Conservation (phyloP, 495 filamentous ascomycete species). For the Talaromyces borbonicus region DNA sequence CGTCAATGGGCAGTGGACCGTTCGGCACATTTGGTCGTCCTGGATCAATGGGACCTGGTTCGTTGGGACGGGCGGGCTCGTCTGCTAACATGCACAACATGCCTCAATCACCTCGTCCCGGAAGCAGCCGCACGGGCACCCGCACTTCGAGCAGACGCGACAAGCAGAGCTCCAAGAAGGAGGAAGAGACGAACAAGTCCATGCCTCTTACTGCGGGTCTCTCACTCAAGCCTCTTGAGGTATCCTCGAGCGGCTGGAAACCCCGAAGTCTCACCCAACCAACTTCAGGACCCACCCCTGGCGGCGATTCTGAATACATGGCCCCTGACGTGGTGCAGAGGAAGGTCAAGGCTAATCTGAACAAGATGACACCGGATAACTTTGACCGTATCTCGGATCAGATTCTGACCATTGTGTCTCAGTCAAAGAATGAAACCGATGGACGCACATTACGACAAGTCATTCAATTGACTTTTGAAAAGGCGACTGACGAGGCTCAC, state of each 20-base stretch:
- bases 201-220: conserved; percentile 81
- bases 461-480: conserved; percentile 98
- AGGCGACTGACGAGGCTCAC: conserved; percentile 96
- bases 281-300: conserved; percentile 43
- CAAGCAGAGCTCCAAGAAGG: conserved; percentile 46
- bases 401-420: conserved; percentile 82
- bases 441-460: conserved; percentile 93
- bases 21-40: conserved; percentile 47
- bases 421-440: conserved; percentile 92
- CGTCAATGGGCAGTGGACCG: conserved; percentile 39
- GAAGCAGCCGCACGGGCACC: conserved; percentile 40
- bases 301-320: conserved; percentile 49
- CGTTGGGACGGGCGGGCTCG: conserved; percentile 46
- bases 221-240: conserved; percentile 69
- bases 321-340: conserved; percentile 91
- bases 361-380: conserved; percentile 99
- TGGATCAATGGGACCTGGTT: conserved; percentile 42
- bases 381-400: conserved; percentile 93
- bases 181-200: conserved; percentile 57
- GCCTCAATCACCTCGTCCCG: conserved; percentile 44
- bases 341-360: conserved; percentile 95
- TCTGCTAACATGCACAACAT: conserved; percentile 38
- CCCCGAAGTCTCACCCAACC: conserved; percentile 56
- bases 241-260: conserved; percentile 76
- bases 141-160: conserved; percentile 51